Conservation (phyloP, 305 asterid species). For the Fraxinus dipetala region DNA sequence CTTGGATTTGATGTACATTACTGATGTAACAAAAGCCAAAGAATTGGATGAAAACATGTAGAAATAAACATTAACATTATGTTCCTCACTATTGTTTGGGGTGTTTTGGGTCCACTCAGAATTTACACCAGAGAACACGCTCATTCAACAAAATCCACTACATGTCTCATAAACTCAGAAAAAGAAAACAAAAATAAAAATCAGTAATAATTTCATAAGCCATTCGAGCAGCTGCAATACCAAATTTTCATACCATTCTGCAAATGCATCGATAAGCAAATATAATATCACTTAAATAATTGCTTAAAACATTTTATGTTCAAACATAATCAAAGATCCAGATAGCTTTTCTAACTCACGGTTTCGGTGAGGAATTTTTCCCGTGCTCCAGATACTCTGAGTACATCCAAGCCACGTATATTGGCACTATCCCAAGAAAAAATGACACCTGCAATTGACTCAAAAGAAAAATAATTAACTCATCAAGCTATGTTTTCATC, state of each 20-base stretch:
- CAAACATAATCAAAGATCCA: neutral
- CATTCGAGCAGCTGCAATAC: slow-evolving; percentile 1
- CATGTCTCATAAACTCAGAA: neutral
- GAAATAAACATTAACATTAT: neutral
- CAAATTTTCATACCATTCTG: neutral
- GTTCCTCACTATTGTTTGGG: neutral
- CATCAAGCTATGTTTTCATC: slow-evolving; percentile 14
- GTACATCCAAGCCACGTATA: slow-evolving; percentile 76
- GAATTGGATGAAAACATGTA: neutral
- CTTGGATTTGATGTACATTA: neutral
- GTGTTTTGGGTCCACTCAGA: neutral
- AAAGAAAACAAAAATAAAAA: neutral
- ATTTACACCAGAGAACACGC: neutral
- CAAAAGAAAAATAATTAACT: slow-evolving; percentile 7
- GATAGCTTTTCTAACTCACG: slow-evolving; percentile 38
- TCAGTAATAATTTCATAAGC: neutral
- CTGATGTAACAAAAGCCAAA: neutral
- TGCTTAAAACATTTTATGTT: neutral
- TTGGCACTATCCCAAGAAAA: slow-evolving; percentile 64
- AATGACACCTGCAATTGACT: slow-evolving; percentile 63
- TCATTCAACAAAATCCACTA: slow-evolving; percentile 12
- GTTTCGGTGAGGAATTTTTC: slow-evolving; percentile 43
- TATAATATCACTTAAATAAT: slow-evolving; percentile 2
- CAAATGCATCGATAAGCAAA: slow-evolving; percentile 1
- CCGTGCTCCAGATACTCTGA: slow-evolving; percentile 64